Evolutionary conservation across 805 yeast genomes (phyloP), one percentile per base, ranked within the genome.

Genomic region (Grigorovia humatica): DNA sequence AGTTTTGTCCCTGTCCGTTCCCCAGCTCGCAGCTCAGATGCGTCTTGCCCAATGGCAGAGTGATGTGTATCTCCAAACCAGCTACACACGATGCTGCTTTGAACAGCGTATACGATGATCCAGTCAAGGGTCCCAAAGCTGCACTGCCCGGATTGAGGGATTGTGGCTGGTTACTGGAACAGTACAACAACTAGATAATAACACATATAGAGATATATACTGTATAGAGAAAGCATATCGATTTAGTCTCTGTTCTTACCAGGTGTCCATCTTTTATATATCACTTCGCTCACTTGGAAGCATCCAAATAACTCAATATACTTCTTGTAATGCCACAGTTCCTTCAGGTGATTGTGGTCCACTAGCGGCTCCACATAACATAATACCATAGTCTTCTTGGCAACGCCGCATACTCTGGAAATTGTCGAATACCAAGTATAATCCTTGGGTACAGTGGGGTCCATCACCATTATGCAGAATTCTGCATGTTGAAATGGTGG

Each of bases 401-500:
- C 98, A 19, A 90, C 87, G 0, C 95, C 85, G 45, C 88, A 79
- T 1, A 93, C 96, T 53, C 99, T 77, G 46, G 84, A 81, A 27
- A 81, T 65, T 2, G 88, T 76, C 2, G 88, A 80, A 49, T 79
- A 73, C 80, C 90, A 84, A 63, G 73, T 74, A 77, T 79, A 81
- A 53, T 67, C 74, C 40, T 63, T 67, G 4, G 13, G 18, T 4
- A 51, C 57, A 1, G 55, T 57, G 30, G 50, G 48, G 51, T 69
- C 68, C 38, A 64, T 54, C 0, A 61, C 58, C 56, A 77, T 62
- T 2, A 88, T 70, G 7, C 91, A 87, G 65, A 80, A 87, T 63
- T 89, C 96, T 0, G 99, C 97, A 65, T 93, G 99, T 48, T 84
- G 81, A 65, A 90, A 88, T 1, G 97, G 97, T 9, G 98, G 99